These are phyloP conservation scores for Euphrasia confusa DNA, from an alignment of 257 asterid species.

Conservation along the genomic window DNA sequence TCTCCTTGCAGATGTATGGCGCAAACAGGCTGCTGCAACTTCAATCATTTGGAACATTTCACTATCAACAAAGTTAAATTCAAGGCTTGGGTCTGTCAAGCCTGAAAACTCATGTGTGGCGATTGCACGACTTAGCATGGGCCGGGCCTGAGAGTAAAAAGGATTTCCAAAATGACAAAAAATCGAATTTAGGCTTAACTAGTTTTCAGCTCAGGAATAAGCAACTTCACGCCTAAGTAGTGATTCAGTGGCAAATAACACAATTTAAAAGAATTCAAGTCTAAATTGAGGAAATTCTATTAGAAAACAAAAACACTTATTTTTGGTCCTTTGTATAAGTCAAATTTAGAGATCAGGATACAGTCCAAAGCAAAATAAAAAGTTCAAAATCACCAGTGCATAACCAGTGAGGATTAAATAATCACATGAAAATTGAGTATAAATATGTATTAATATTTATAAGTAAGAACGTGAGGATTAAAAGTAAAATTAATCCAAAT, in stretches of 20 bases:
- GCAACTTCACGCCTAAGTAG: not conserved
- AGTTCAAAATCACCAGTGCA: too few relatives aligned
- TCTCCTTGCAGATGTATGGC: slow-evolving; percentile 44
- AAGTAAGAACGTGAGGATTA: too few relatives aligned
- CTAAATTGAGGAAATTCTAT: not conserved
- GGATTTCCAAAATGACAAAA: not conserved
- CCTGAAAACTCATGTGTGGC: slow-evolving; percentile 33
- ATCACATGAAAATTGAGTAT: too few relatives aligned
- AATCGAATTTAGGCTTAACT: not conserved
- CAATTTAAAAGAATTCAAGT: not conserved
- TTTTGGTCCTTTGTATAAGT: too few relatives aligned
- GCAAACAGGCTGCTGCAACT: slow-evolving; percentile 57
- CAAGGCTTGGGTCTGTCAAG: slow-evolving; percentile 42
- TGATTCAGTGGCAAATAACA: not conserved
- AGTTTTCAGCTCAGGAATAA: not conserved
- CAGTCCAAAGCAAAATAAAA: too few relatives aligned
- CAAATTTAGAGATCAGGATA: too few relatives aligned
- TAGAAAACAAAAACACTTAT: not conserved
- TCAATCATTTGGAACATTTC: slow-evolving; percentile 52
- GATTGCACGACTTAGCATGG: slow-evolving; percentile 39
- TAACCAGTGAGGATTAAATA: too few relatives aligned
- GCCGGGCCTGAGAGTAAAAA: slow-evolving; percentile 39
- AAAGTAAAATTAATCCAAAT: too few relatives aligned
- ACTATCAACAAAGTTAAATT: slow-evolving; percentile 24
- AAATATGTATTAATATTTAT: too few relatives aligned